These are phyloP conservation scores for Citrus maxima DNA, from an alignment of 345 rosid species.

Conservation along the genomic window DNA sequence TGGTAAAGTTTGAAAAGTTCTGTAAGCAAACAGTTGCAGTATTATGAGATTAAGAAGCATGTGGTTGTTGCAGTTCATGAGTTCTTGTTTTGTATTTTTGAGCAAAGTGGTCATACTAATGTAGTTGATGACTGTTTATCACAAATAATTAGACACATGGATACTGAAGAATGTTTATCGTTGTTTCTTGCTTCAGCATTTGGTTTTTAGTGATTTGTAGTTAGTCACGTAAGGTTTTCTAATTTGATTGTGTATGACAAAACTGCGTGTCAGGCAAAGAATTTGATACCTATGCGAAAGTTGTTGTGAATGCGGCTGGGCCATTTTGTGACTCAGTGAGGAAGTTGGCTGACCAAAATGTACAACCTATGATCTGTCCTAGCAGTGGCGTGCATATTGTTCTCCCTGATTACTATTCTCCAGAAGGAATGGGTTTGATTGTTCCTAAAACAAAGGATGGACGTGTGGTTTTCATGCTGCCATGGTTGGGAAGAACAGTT, in stretches of 20 bases:
- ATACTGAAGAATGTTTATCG: not conserved
- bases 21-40: not conserved
- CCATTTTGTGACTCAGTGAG: constrained; percentile 92
- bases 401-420: constrained; percentile 98
- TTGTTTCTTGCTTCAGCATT: constrained; percentile 8
- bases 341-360: constrained; percentile 72
- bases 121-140: not conserved
- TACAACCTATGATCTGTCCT: constrained; percentile 76
- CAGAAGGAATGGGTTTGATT: constrained; percentile 99
- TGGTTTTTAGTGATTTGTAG: not conserved
- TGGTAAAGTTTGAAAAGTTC: not conserved
- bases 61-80: not conserved
- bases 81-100: not conserved
- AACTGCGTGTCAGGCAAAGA: constrained; percentile 54
- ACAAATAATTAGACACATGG: not conserved
- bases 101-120: not conserved
- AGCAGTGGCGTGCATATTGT: constrained; percentile 96
- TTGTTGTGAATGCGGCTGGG: constrained; percentile 92
- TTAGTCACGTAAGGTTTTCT: not conserved
- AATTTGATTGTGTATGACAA: not conserved
- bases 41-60: not conserved
- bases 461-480: constrained; percentile 95
- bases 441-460: constrained; percentile 99
- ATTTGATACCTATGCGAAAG: constrained; percentile 84
- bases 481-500: constrained; percentile 95